These are phyloP conservation scores for Fusarium pilosicola DNA, from an alignment of 2,329 filamentous ascomycete genomes.

Conservation along the genomic window DNA sequence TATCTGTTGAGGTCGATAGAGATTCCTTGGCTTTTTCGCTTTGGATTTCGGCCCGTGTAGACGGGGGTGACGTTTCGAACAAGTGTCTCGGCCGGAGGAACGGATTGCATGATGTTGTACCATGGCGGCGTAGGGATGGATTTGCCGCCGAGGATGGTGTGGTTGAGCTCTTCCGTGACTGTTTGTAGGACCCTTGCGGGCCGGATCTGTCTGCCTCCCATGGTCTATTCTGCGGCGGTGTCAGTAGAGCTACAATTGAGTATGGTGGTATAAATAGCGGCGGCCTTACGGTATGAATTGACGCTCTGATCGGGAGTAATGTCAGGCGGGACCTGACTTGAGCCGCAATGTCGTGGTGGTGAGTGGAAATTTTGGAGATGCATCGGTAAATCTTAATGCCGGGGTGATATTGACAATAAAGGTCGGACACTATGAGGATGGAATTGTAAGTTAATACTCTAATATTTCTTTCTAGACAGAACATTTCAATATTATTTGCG, in stretches of 20 bases:
- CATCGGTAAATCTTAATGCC: conserved; percentile 47
- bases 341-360: conserved; percentile 28
- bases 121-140: conserved; percentile 56
- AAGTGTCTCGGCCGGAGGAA: conserved; percentile 68
- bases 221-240: conserved; percentile 37
- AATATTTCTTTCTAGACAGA: neutral
- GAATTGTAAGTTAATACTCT: too few species aligned
- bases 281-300: conserved; percentile 35
- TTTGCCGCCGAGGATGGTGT: conserved; percentile 50
- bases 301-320: conserved; percentile 28
- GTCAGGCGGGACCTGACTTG: conserved; percentile 17
- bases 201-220: conserved; percentile 57
- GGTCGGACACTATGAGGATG: neutral
- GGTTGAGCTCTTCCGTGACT: conserved; percentile 56
- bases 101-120: conserved; percentile 61
- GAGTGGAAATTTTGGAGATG: conserved; percentile 46
- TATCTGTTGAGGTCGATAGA: conserved; percentile 84
- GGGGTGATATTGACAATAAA: conserved; percentile 25
- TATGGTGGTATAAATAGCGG: neutral
- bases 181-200: conserved; percentile 60
- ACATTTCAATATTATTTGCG: accelerated
- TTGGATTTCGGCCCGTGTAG: conserved; percentile 51
- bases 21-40: conserved; percentile 67
- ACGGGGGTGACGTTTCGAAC: conserved; percentile 62
- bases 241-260: conserved; percentile 1